phyloP scores from a whole-genome alignment of 2,329 filamentous ascomycete species.

The Lithohypha guttulata region DNA sequence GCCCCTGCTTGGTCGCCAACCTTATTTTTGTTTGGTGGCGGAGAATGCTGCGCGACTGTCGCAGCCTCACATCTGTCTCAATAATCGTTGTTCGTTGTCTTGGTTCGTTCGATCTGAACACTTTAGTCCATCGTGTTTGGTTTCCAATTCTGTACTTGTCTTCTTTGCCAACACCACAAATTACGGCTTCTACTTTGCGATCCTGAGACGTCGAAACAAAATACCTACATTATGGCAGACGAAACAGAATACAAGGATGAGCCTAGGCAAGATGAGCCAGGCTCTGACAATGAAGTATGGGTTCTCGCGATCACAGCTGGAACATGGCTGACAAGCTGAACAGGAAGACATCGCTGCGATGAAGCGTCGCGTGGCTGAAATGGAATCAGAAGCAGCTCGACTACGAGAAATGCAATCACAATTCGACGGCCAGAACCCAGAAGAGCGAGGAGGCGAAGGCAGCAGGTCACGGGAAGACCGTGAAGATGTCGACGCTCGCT shows the following conservation, averaged over 20 bases:
- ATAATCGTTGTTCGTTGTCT: too few species aligned
- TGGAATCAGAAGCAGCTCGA: constrained; percentile 82
- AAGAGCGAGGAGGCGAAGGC: constrained; percentile 35
- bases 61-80: too few species aligned
- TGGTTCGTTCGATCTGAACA: too few species aligned
- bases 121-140: too few species aligned
- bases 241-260: constrained; percentile 1
- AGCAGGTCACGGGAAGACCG: constrained; percentile 62
- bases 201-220: neutral
- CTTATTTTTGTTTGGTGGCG: too few species aligned
- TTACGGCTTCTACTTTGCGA: neutral
- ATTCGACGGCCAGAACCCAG: constrained; percentile 74
- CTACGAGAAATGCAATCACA: constrained; percentile 77
- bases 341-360: constrained; percentile 75
- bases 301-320: neutral
- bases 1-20: too few species aligned
- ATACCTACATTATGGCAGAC: neutral
- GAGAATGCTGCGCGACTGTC: too few species aligned
- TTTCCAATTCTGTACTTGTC: too few species aligned
- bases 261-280: constrained; percentile 1
- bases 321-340: neutral
- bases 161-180: too few species aligned
- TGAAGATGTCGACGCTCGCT: constrained; percentile 87
- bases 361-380: constrained; percentile 77
- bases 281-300: constrained; percentile 1